Evolutionary conservation across 2,329 filamentous ascomycete species (phyloP), one percentile per base, ranked within the genome.

Genomic region (Cordyceps cicadae): DNA sequence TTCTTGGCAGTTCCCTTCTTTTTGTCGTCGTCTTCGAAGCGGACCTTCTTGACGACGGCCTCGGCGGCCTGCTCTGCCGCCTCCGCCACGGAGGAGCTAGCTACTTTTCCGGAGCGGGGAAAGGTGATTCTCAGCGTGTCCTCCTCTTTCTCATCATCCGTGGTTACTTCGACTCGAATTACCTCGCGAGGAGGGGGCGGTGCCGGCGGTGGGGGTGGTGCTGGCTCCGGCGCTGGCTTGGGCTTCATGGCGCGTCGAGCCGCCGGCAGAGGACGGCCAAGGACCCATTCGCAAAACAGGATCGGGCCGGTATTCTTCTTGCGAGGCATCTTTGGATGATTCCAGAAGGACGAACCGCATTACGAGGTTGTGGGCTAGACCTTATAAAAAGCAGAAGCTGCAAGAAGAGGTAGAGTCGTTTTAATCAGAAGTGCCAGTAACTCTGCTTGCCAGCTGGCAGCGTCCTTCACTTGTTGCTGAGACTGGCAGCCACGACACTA

Each of bases 81-180:
- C 34, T 60, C 62, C 37, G 60, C 62, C 46, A 24, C 24, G 37
- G 50, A 26, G 41, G 54, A 46, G 50, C 41, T 7, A 34, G 57
- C 21, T 17, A 24, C 48, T 29, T 34, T 51, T 4, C 71, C 66
- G 5, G 71, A 69, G 57, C 79, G 76, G 1, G 81, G 80, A 56
- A 81, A 80, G 1, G 77, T 79, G 43, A 84, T 68, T 19, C 70
- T 74, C 58, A 83, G 68, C 3, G 73, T 77, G 57, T 84, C 81
- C 29, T 75, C 72, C 8, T 77, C 75, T n/a, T 74, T 75, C 60
- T 81, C 79, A 49, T 83, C 80, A 63, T 84, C 80, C 12, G 81
- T 82, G 15, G 75, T 72, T 1, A 81, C 67, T 56, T 78, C 72
- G 37, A 81, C 66, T 24, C 67, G 73, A 61, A 79, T 66, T 12